Evolutionary conservation across 805 yeast species (phyloP), one percentile per base, ranked within the genome.

Genomic region (Saturnispora kantuleensis): DNA sequence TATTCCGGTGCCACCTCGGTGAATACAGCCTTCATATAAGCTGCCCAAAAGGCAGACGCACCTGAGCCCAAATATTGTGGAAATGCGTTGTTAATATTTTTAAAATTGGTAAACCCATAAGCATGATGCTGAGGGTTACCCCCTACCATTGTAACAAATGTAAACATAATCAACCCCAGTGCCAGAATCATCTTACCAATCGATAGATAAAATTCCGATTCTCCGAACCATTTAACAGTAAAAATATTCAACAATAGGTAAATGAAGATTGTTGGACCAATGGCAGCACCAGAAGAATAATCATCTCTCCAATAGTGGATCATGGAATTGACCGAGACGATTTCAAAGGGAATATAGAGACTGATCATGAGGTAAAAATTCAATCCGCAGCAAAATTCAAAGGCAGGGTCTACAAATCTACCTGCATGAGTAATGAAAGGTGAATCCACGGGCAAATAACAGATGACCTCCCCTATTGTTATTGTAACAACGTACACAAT

Each of bases 1-100:
- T 84, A 83, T 61, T 87, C 96, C 2, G 95, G 94, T 0, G 95
- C 96, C 3, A 85, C 85, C 11, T 53, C 55, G 1, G 93, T 82
- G 59, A 81, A 86, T 28, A 83, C 68, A 7, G 95, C 95, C 48
- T 76, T 77, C 43, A 76, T 70, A 38, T 84, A 60, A 49, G 89
- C 81, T 0, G 79, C 72, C 53, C 83, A 61, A 54, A 83, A 84
- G 1, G 90, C 95, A 53, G 80, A 74, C 0, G 59, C 56, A 0
- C 89, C 89, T 5, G 69, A 59, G 10, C 74, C 71, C 33, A 67
- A 60, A 57, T 74, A 77, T 48, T 69, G 65, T 15, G 79, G 78
- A 56, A 84, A 78, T 3, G 79, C 74, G 36, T 58, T 53, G 13
- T 35, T 4, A 9, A 50, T 38, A 33, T 56, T 57, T 39, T 50